These are phyloP conservation scores for Stachybotrys chlorohalonatus DNA, from an alignment of 2,329 filamentous ascomycete species.

Conservation along the genomic window DNA sequence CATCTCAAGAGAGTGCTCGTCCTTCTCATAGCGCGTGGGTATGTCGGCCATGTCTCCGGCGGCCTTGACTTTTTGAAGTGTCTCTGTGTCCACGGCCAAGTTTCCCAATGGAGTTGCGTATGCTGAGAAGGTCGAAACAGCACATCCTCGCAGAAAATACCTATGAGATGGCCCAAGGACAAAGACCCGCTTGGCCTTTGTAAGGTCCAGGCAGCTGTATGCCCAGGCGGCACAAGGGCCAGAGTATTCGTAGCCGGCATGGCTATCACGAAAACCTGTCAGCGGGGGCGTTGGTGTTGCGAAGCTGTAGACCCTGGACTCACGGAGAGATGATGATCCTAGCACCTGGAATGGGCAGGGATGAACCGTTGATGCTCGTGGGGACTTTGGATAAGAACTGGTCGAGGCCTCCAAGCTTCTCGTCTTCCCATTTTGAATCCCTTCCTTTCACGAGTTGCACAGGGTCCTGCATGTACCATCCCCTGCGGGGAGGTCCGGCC, in stretches of 20 bases:
- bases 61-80: conserved; percentile 39
- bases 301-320: conserved; percentile 22
- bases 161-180: conserved; percentile 90
- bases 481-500: neutral
- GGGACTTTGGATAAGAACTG: conserved; percentile 45
- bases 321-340: conserved; percentile 90
- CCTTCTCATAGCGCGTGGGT: conserved; percentile 56
- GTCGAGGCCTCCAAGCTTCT: conserved; percentile 3
- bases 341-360: conserved; percentile 62
- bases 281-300: neutral
- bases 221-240: conserved; percentile 90
- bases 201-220: conserved; percentile 80
- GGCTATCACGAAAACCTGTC: conserved; percentile 39
- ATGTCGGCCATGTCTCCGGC: conserved; percentile 40
- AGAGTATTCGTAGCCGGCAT: conserved; percentile 90
- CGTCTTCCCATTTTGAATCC: neutral
- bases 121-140: conserved; percentile 60
- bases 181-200: conserved; percentile 77
- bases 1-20: conserved; percentile 94
- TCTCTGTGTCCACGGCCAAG: conserved; percentile 53
- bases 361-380: conserved; percentile 44
- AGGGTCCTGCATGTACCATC: conserved; percentile 1
- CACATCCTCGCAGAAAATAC: conserved; percentile 67
- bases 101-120: conserved; percentile 71
- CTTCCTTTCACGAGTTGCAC: neutral